phyloP scores from a whole-genome alignment of 202 grass and related monocot genomes.

The Brachypodium distachyon region DNA sequence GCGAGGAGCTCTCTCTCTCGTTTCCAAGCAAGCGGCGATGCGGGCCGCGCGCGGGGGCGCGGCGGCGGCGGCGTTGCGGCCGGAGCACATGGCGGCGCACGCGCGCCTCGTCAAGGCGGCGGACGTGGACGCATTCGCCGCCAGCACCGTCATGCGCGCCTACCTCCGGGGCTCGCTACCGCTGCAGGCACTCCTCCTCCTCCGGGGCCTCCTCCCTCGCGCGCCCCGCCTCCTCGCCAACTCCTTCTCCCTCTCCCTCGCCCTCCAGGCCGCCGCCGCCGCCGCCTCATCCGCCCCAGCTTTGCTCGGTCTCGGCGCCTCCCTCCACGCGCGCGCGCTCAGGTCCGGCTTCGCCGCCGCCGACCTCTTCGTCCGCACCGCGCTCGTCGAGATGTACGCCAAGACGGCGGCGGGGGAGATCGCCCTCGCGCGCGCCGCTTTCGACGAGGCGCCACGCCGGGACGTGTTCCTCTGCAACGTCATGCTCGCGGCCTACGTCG shows the following conservation, averaged over 20 bases:
- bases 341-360: slow-evolving; percentile 41
- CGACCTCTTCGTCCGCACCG: slow-evolving; percentile 64
- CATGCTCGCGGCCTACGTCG: slow-evolving; percentile 44
- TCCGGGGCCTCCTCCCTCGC: slow-evolving; percentile 27
- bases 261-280: slow-evolving; percentile 26
- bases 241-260: slow-evolving; percentile 46
- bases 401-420: slow-evolving; percentile 22
- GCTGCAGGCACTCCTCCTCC: background rate
- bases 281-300: background rate
- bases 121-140: slow-evolving; percentile 23
- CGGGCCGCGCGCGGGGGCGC: background rate
- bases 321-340: slow-evolving; percentile 38
- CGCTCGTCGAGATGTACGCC: slow-evolving; percentile 57
- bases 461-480: slow-evolving; percentile 60
- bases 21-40: slow-evolving; percentile 8
- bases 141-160: slow-evolving; percentile 36
- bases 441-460: slow-evolving; percentile 42
- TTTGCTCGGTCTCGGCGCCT: background rate
- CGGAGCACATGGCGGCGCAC: slow-evolving; percentile 28
- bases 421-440: slow-evolving; percentile 34
- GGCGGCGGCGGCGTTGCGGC: background rate
- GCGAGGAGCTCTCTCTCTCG: background rate
- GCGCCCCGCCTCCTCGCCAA: slow-evolving; percentile 17
- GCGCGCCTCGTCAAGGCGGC: slow-evolving; percentile 28
- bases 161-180: slow-evolving; percentile 30